Percentiles rank a stretch among this genome's conserved stretches.
Conservation (phyloP, 768 basidiomycete species). For the Tulasnella sp. region DNA sequence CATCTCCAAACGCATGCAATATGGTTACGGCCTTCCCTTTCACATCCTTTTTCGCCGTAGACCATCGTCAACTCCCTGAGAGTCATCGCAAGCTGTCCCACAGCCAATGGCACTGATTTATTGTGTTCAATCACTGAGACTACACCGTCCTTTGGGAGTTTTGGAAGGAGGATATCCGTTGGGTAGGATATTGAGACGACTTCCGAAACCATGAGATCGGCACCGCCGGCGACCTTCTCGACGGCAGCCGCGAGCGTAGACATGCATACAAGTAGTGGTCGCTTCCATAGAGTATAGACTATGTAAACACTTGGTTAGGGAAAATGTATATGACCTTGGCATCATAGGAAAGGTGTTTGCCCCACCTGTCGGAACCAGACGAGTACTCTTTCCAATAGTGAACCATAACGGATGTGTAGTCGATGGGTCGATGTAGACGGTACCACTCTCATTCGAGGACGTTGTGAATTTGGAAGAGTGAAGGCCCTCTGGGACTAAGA, state of each 20-base stretch:
- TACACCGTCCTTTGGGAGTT: constrained; percentile 35
- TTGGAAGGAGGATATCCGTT: neutral
- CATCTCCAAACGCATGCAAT: constrained; percentile 67
- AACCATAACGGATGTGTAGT: constrained; percentile 75
- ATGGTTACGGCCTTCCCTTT: constrained; percentile 74
- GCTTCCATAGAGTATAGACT: constrained; percentile 76
- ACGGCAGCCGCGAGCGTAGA: constrained; percentile 63
- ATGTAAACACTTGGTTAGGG: neutral
- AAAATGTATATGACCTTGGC: neutral
- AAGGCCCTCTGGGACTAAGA: constrained; percentile 65
- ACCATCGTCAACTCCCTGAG: constrained; percentile 33
- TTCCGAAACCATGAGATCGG: constrained; percentile 83
- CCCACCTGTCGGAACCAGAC: constrained; percentile 53
- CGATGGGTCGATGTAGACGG: constrained; percentile 30
- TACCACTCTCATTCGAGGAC: constrained; percentile 56
- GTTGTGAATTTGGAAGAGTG: constrained; percentile 57
- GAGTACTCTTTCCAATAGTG: constrained; percentile 54
- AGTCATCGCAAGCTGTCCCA: constrained; percentile 59
- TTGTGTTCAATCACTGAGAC: constrained; percentile 50
- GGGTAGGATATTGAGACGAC: constrained; percentile 40
- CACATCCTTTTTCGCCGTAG: constrained; percentile 28
- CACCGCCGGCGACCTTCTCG: constrained; percentile 59
- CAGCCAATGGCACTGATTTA: constrained; percentile 54
- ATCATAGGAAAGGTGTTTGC: neutral
- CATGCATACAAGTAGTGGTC: constrained; percentile 54